A percentile compares a stretch with the other conserved stretches of the same genome.
These are phyloP conservation scores for Phytophthora ramorum DNA, from an alignment of 352 stramenopile genomes.

Conservation along the genomic window DNA sequence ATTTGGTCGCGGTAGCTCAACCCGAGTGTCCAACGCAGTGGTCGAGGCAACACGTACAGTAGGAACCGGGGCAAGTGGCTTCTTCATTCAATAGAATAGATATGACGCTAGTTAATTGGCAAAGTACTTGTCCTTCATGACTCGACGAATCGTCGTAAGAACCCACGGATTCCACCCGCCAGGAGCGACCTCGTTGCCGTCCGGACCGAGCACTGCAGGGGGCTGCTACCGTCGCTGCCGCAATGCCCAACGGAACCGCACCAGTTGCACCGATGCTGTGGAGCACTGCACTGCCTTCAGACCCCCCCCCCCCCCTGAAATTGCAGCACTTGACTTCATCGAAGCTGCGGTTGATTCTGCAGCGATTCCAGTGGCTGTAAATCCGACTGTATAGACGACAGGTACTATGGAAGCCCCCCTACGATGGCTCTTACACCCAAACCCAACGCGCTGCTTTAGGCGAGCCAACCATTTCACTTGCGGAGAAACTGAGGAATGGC, in stretches of 20 bases:
- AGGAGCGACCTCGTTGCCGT: constrained; percentile 15
- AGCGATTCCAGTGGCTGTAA: constrained; percentile 43
- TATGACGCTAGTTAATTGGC: not conserved
- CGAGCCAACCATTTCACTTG: not conserved
- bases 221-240: constrained; percentile 2
- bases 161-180: constrained; percentile 22
- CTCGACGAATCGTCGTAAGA: constrained; percentile 25
- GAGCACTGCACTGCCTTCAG: constrained; percentile 43
- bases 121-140: constrained; percentile 28
- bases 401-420: constrained; percentile 18
- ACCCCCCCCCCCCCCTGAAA: constrained; percentile 39
- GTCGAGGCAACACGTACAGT: not conserved
- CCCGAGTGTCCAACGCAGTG: not conserved
- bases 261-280: constrained; percentile 50
- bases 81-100: not conserved
- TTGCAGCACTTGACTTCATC: constrained; percentile 57
- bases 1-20: too few species aligned
- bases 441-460: too few species aligned
- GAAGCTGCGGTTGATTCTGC: constrained; percentile 38
- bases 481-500: not conserved
- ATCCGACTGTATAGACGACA: constrained; percentile 35
- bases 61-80: not conserved
- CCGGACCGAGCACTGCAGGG: not conserved
- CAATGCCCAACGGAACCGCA: constrained; percentile 3
- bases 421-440: constrained; percentile 4